A percentile compares a stretch with the other conserved stretches of the same genome.
Evolutionary conservation across 805 yeast genomes (phyloP).

Genomic region (Blastobotrys attinorum): DNA sequence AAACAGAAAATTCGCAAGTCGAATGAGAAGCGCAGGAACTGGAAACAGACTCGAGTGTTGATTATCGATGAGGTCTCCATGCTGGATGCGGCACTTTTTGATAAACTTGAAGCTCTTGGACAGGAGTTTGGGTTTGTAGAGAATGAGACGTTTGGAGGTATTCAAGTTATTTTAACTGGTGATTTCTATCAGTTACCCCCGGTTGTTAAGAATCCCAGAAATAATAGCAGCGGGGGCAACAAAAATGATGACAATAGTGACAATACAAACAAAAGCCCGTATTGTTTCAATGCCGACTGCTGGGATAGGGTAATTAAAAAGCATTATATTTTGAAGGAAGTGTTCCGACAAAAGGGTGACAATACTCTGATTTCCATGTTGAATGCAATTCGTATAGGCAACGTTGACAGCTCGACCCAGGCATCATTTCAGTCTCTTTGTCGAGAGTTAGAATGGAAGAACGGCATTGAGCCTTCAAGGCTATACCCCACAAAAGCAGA

Average conservation of each 20-base stretch:
- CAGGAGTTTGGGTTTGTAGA: slow-evolving; percentile 24
- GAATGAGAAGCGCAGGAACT: slow-evolving; percentile 32
- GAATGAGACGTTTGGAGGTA: slow-evolving; percentile 77
- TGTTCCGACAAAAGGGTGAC: slow-evolving; percentile 77
- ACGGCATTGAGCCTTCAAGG: slow-evolving; percentile 85
- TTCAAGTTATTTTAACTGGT: slow-evolving; percentile 82
- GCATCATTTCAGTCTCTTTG: slow-evolving; percentile 42
- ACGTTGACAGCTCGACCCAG: slow-evolving; percentile 42
- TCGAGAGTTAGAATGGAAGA: slow-evolving; percentile 48
- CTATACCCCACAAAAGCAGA: slow-evolving; percentile 76
- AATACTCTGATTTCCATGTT: slow-evolving; percentile 65
- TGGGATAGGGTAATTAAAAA: slow-evolving; percentile 63
- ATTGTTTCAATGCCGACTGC: slow-evolving; percentile 60
- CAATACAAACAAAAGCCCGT: slow-evolving; percentile 19
- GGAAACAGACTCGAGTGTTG: slow-evolving; percentile 63
- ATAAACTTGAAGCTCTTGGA: slow-evolving; percentile 51
- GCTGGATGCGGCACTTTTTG: slow-evolving; percentile 73
- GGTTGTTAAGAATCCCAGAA: slow-evolving; percentile 43
- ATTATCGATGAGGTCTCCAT: slow-evolving; percentile 90
- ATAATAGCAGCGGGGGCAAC: slow-evolving; percentile 24
- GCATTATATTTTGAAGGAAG: slow-evolving; percentile 62
- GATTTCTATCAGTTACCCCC: slow-evolving; percentile 97
- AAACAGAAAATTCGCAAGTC: slow-evolving; percentile 39
- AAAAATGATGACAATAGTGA: too few species aligned
- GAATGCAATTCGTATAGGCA: slow-evolving; percentile 72